These are phyloP conservation scores for Immersiporthe knoxdaviesiana DNA, from an alignment of 2,329 filamentous ascomycete genomes.

Conservation along the genomic window DNA sequence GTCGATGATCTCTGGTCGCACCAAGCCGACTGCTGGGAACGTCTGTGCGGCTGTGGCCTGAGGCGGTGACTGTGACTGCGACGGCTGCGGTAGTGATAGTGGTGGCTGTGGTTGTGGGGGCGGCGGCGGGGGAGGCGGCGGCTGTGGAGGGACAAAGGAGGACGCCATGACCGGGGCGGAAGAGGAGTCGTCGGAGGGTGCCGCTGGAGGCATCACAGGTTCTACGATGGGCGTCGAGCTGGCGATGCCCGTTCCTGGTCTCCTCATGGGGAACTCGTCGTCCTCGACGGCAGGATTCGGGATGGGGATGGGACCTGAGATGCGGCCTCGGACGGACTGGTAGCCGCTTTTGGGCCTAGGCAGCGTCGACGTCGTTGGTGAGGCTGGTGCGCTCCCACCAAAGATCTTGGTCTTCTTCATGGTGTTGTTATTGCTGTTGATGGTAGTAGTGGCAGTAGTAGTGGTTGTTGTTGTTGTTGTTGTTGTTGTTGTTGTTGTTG, in stretches of 20 bases:
- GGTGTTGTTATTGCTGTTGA: slow-evolving; percentile 9
- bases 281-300: slow-evolving; percentile 49
- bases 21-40: neutral
- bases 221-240: slow-evolving; percentile 37
- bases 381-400: slow-evolving; percentile 18
- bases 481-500: too few relatives aligned
- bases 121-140: neutral
- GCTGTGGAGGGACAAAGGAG: slow-evolving; percentile 9
- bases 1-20: slow-evolving; percentile 27
- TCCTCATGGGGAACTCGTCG: slow-evolving; percentile 58
- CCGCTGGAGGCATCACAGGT: slow-evolving; percentile 26
- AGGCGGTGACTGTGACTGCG: slow-evolving; percentile 15
- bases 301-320: slow-evolving; percentile 65
- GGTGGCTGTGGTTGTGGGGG: neutral
- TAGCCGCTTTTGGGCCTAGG: slow-evolving; percentile 47
- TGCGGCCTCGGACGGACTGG: slow-evolving; percentile 60
- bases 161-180: slow-evolving; percentile 18
- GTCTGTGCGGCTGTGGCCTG: slow-evolving; percentile 13
- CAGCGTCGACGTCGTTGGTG: slow-evolving; percentile 36
- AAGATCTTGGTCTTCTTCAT: slow-evolving; percentile 29
- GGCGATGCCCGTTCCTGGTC: slow-evolving; percentile 45
- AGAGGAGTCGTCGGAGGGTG: slow-evolving; percentile 19
- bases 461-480: too few relatives aligned
- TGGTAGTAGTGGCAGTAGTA: neutral
- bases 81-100: neutral